Evolutionary conservation across 768 basidiomycete species (phyloP).

Genomic region (Rhizopogon sp.): DNA sequence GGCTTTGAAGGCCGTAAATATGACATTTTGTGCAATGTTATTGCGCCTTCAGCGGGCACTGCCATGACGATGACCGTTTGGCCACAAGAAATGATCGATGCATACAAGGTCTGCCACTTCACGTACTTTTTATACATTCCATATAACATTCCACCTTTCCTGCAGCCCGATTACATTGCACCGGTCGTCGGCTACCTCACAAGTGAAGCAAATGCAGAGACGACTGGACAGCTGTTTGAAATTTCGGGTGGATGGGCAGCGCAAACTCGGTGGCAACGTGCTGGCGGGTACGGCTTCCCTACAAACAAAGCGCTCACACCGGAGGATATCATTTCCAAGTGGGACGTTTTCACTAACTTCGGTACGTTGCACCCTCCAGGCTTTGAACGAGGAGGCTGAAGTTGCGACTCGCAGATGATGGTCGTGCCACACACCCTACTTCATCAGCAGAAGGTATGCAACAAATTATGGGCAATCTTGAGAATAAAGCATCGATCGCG

Average conservation of each 20-base stretch:
- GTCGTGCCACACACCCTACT: conserved; percentile 75
- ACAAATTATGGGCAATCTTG: conserved; percentile 66
- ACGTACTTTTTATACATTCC: background rate
- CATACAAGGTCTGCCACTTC: conserved; percentile 61
- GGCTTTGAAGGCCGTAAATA: conserved; percentile 91
- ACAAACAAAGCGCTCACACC: conserved; percentile 68
- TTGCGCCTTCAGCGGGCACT: conserved; percentile 86
- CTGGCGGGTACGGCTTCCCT: conserved; percentile 86
- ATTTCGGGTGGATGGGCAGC: conserved; percentile 89
- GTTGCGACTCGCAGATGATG: conserved; percentile 50
- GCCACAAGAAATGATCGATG: conserved; percentile 83
- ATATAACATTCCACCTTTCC: background rate
- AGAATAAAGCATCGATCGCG: conserved; percentile 29
- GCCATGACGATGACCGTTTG: conserved; percentile 88
- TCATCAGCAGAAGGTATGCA: conserved; percentile 72
- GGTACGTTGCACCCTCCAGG: conserved; percentile 38
- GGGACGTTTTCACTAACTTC: conserved; percentile 82
- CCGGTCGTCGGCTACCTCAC: conserved; percentile 90
- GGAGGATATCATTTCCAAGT: conserved; percentile 76
- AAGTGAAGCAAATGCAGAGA: conserved; percentile 73
- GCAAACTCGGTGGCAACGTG: conserved; percentile 88
- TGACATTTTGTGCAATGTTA: conserved; percentile 82
- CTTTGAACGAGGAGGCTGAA: background rate
- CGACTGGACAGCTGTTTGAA: conserved; percentile 78
- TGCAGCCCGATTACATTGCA: conserved; percentile 84